Percentiles rank a stretch among this genome's conserved stretches.
Conservation (phyloP, 2,329 filamentous ascomycete genomes). For the Aspergillus proliferans region DNA sequence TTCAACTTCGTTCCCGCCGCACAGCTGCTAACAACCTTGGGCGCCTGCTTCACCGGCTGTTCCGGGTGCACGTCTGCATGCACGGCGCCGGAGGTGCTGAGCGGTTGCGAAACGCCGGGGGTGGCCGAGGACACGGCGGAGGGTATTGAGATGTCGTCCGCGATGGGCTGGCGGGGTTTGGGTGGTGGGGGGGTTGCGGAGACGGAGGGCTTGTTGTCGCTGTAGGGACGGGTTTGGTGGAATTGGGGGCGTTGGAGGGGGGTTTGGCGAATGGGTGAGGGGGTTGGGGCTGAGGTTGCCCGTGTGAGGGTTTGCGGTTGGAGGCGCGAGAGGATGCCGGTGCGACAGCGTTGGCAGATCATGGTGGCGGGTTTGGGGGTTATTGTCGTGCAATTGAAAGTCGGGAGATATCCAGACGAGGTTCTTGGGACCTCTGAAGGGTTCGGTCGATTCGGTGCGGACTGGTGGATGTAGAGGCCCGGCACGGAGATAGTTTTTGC, state of each 20-base stretch:
- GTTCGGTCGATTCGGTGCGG: not conserved
- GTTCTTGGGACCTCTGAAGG: not conserved
- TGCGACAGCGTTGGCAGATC: conserved; percentile 39
- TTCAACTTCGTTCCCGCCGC: conserved; percentile 34
- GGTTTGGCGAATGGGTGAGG: conserved; percentile 22
- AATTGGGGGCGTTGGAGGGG: conserved; percentile 25
- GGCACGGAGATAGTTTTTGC: conserved; percentile 7
- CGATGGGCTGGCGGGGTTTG: conserved; percentile 25
- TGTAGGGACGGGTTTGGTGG: conserved; percentile 28
- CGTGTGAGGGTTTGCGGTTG: conserved; percentile 24
- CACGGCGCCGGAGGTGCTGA: conserved; percentile 32
- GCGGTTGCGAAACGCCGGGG: conserved; percentile 35
- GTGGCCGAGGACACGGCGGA: conserved; percentile 35
- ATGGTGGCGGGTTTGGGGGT: conserved; percentile 17
- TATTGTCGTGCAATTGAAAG: not conserved
- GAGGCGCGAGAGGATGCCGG: conserved; percentile 33
- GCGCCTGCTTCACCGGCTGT: conserved; percentile 21
- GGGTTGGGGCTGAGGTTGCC: conserved; percentile 12
- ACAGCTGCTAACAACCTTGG: conserved; percentile 33
- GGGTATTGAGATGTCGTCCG: conserved; percentile 26
- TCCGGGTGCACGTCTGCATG: conserved; percentile 21
- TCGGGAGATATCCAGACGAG: too few species aligned
- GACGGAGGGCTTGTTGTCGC: conserved; percentile 24
- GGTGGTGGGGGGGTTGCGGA: conserved; percentile 26
- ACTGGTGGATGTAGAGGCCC: not conserved